Evolutionary conservation across 345 rosid species (phyloP).

Genomic region (Rhizophora apiculata): DNA sequence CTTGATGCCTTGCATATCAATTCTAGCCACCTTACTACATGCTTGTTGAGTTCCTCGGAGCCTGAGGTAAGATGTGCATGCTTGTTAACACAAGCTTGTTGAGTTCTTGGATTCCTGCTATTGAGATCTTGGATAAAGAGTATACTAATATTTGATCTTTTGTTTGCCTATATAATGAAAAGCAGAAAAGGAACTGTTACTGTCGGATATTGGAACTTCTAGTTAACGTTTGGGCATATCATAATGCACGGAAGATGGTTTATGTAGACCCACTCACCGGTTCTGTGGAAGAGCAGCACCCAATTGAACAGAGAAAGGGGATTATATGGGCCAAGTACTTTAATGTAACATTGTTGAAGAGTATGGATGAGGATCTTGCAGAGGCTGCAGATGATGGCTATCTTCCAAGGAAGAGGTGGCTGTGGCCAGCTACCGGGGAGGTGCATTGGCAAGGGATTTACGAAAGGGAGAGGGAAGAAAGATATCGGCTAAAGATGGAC

Average conservation of each 20-base stretch:
- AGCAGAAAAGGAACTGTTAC: conserved; percentile 83
- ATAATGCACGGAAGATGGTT: conserved; percentile 81
- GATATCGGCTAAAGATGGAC: conserved; percentile 88
- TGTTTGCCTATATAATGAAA: conserved; percentile 14
- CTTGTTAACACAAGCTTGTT: too few species aligned
- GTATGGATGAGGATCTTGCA: conserved; percentile 96
- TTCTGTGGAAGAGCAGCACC: conserved; percentile 72
- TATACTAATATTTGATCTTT: neutral
- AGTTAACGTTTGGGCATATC: conserved; percentile 95
- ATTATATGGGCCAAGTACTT: conserved; percentile 81
- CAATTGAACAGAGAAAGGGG: conserved; percentile 51
- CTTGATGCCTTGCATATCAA: conserved; percentile 67
- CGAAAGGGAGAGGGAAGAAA: conserved; percentile 91
- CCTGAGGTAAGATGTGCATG: conserved; percentile 52
- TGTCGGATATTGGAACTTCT: conserved; percentile 82
- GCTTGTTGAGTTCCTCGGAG: conserved; percentile 60
- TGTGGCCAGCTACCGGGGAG: conserved; percentile 95
- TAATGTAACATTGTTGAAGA: conserved; percentile 64
- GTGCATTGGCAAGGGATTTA: conserved; percentile 97
- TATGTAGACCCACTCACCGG: conserved; percentile 81
- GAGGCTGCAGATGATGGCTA: conserved; percentile 97
- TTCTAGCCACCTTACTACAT: conserved; percentile 34
- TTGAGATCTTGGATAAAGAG: neutral
- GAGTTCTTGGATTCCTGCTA: too few species aligned
- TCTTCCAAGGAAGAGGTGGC: conserved; percentile 67